A percentile compares a stretch with the other conserved stretches of the same genome.
Evolutionary conservation across 495 filamentous ascomycete genomes (phyloP).

Genomic region (Choiromyces venosus): DNA sequence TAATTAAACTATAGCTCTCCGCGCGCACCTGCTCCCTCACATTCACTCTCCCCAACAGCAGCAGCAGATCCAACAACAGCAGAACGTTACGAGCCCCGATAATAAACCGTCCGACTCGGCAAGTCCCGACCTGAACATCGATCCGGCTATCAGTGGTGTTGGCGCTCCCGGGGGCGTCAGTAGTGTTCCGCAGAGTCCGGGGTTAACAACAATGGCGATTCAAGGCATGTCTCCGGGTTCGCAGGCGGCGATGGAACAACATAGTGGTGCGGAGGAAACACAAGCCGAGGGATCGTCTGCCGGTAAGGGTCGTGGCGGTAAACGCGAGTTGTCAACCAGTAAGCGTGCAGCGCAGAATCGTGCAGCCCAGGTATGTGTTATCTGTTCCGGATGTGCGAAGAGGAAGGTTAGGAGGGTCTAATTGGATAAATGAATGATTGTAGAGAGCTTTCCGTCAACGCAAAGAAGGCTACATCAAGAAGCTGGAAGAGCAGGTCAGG

Average conservation of each 20-base stretch:
- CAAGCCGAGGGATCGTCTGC: conserved; percentile 33
- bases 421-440: conserved; percentile 26
- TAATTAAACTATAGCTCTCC: conserved; percentile 28
- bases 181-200: conserved; percentile 41
- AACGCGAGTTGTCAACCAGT: conserved; percentile 85
- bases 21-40: conserved; percentile 39
- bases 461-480: conserved; percentile 97
- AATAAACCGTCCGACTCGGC: conserved; percentile 24
- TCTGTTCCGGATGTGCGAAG: neutral
- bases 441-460: conserved; percentile 95
- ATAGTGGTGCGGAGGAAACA: conserved; percentile 45
- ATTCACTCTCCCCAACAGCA: conserved; percentile 26
- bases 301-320: conserved; percentile 49
- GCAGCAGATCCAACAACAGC: conserved; percentile 16
- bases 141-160: conserved; percentile 39
- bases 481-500: conserved; percentile 83
- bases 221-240: conserved; percentile 32
- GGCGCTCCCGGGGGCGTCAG: conserved; percentile 42
- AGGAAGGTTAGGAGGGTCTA: neutral
- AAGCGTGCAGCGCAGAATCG: conserved; percentile 96
- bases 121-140: conserved; percentile 39
- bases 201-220: conserved; percentile 28
- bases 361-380: conserved; percentile 75
- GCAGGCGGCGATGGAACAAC: conserved; percentile 31
- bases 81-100: conserved; percentile 24